Percentiles rank a stretch among this genome's conserved stretches.
Conservation (phyloP, 1,284 basidiomycete genomes). For the Leccinum olivaceoglutinosum region DNA sequence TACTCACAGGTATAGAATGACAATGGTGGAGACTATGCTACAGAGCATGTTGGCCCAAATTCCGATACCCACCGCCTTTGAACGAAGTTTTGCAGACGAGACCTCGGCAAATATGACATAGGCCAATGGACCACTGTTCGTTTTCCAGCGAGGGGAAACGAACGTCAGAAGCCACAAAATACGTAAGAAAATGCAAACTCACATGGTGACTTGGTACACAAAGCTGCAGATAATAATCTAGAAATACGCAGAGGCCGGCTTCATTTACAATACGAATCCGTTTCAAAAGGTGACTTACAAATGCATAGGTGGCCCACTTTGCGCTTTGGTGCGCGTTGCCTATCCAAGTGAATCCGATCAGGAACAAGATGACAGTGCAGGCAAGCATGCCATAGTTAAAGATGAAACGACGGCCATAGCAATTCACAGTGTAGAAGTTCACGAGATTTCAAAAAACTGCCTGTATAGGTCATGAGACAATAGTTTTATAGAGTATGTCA, state of each 20-base stretch:
- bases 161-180: not conserved
- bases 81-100: slow-evolving; percentile 28
- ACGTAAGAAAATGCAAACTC: not conserved
- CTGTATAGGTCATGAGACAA: too few relatives aligned
- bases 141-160: not conserved
- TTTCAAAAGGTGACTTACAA: slow-evolving; percentile 12
- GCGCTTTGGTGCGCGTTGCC: slow-evolving; percentile 7
- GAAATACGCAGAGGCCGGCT: too few relatives aligned
- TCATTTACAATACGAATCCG: not conserved
- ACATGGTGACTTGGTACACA: slow-evolving; percentile 23
- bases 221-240: slow-evolving; percentile 28
- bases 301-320: slow-evolving; percentile 23
- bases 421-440: too few relatives aligned
- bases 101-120: slow-evolving; percentile 27
- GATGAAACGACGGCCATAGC: too few relatives aligned
- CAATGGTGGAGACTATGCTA: slow-evolving; percentile 18
- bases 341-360: slow-evolving; percentile 28
- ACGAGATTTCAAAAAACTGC: too few relatives aligned
- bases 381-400: too few relatives aligned
- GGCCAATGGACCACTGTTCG: slow-evolving; percentile 22
- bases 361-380: slow-evolving; percentile 14
- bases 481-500: too few relatives aligned
- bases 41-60: slow-evolving; percentile 21
- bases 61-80: slow-evolving; percentile 27
- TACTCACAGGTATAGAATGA: slow-evolving; percentile 26